Base-by-base conservation (phyloP, 805 yeast species). In the Henningerozyma blattae region DNA sequence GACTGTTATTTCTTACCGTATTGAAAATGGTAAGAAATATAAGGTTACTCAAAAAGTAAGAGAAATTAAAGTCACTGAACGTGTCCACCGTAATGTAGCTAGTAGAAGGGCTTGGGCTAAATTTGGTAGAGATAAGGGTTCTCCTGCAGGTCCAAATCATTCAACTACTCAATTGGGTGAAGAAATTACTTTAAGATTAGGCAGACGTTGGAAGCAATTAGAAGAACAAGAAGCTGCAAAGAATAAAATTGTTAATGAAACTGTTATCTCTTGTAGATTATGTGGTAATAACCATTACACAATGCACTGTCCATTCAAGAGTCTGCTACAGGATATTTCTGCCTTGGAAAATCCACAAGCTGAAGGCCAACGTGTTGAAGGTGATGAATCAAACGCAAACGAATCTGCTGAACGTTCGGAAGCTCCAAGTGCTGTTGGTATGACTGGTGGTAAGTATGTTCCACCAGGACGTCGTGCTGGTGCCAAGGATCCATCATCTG, bases 271-370 rank as follows among this genome's bases (percentile, higher is more conserved):
- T 48, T 91, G 98, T 74, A 83, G 96, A 72, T 65, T 71, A 35
- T 91, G 99, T 79, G 82, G 81, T 40, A 95, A 95, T 54, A 80
- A 75, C 46, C 99, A 91, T 69, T 83, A 77, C 72, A 82, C 96
- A 28, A 65, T 85, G 58, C 78, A 80, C 65, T 91, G 99, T 81
- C 98, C 98, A 43, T 85, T 75, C 72, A 87, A 82, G 65, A 93
- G 80, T 50, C 81, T 91, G 26, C 67, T 89, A 56, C 83, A 64
- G 31, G 65, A 67, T 34, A 59, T 64, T 26, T 63, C 67, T 24
- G 66, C 71, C 7, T 49, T 57, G 28, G 56, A 56, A 37, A 58
- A 57, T 31, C 52, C 55, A 27, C 27, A 13, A 24, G 19, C 31
- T 19, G 48, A 54, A 22, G 43, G 56, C 38, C 40, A 56, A 35